Percentiles rank a stretch among this genome's conserved stretches.
Evolutionary conservation across 2,329 filamentous ascomycete genomes (phyloP).

Genomic region (Apiospora marii): DNA sequence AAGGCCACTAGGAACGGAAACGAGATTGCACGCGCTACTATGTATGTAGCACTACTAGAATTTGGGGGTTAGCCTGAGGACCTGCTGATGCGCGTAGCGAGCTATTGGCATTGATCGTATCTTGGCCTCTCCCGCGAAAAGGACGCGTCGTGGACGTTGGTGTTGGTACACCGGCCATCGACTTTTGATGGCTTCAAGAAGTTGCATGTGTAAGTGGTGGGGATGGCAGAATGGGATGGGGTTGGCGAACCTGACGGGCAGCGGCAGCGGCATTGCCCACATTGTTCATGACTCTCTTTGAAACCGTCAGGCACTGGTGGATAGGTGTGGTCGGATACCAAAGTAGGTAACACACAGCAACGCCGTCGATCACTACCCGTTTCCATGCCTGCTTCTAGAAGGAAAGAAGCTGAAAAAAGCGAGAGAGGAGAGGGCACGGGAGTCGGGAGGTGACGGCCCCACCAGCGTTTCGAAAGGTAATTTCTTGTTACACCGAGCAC

Average conservation of each 20-base stretch:
- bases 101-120: not conserved
- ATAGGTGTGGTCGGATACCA: slow-evolving; percentile 1
- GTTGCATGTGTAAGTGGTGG: not conserved
- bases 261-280: not conserved
- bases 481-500: slow-evolving; percentile 3
- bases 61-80: no score
- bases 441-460: not conserved
- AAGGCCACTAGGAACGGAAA: not conserved
- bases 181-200: not conserved
- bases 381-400: slow-evolving; percentile 25
- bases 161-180: not conserved
- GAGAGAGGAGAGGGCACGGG: not conserved
- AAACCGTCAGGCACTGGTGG: slow-evolving; percentile 12
- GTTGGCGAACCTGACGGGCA: not conserved
- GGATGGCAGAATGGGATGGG: not conserved
- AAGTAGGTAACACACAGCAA: slow-evolving; percentile 26
- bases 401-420: not conserved
- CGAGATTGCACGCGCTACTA: not conserved
- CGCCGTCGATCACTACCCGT: slow-evolving; percentile 30
- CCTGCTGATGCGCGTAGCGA: not conserved
- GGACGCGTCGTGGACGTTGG: not conserved
- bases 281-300: slow-evolving; percentile 13
- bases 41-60: not conserved
- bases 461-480: not conserved
- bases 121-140: not conserved